Percentiles rank a stretch among this genome's conserved stretches.
Conservation (phyloP, 306 rosid genomes). For the Biancaea sappan region DNA sequence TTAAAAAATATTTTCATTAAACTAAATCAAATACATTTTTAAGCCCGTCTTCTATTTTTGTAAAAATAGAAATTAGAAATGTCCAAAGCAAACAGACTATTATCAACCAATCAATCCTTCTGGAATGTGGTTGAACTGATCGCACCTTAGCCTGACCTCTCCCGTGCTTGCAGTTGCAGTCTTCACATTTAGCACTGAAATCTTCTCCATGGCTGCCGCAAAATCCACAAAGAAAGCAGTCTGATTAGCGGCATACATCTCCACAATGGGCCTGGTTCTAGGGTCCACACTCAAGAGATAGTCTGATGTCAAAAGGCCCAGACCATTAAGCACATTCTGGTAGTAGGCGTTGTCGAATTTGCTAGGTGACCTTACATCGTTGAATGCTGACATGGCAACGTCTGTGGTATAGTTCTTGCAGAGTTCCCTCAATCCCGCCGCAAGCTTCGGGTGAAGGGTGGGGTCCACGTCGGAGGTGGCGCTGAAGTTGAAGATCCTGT, state of each 20-base stretch:
- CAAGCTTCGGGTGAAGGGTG: constrained; percentile 29
- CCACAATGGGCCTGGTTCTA: constrained; percentile 47
- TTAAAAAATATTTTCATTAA: no score
- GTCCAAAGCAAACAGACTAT: no score
- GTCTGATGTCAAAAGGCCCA: constrained; percentile 48
- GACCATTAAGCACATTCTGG: constrained; percentile 37
- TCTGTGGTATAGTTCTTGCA: constrained; percentile 40
- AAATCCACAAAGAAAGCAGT: constrained; percentile 47
- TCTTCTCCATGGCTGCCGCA: constrained; percentile 36
- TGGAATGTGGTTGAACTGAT: constrained; percentile 35
- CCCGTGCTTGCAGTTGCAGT: constrained; percentile 34
- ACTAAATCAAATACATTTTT: no score
- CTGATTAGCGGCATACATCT: constrained; percentile 41
- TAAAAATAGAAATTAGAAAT: no score
- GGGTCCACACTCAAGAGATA: constrained; percentile 15
- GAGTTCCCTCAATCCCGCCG: constrained; percentile 41
- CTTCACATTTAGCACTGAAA: constrained; percentile 35
- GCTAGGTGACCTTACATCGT: constrained; percentile 50
- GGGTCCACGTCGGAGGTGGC: constrained; percentile 46
- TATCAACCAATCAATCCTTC: background rate
- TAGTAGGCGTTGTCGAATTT: constrained; percentile 54
- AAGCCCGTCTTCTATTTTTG: no score
- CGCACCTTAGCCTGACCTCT: constrained; percentile 52
- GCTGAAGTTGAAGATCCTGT: constrained; percentile 53
- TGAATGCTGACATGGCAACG: constrained; percentile 43